Evolutionary conservation across 306 rosid species (phyloP).

Genomic region (Begonia fuchsioides): DNA sequence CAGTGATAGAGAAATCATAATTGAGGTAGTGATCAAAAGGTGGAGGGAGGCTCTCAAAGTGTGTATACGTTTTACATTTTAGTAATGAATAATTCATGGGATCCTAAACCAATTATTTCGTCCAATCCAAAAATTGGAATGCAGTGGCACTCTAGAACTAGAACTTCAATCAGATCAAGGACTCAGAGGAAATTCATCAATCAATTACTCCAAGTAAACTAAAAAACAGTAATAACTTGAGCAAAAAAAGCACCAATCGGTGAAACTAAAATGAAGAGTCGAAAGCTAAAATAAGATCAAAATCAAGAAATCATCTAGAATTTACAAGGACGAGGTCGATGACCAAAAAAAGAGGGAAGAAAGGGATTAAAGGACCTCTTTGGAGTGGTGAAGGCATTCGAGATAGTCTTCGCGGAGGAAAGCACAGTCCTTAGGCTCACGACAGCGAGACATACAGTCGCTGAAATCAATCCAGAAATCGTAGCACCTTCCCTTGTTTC

Average conservation of each 20-base stretch:
- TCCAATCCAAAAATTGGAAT: no score
- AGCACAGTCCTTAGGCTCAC: constrained; percentile 81
- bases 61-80: no score
- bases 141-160: no score
- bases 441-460: constrained; percentile 94
- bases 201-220: background rate
- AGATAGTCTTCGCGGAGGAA: constrained; percentile 96
- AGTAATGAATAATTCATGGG: no score
- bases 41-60: no score
- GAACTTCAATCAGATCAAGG: background rate
- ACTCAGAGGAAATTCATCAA: background rate
- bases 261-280: no score
- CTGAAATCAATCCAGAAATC: constrained; percentile 99
- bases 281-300: background rate
- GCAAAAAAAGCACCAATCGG: background rate
- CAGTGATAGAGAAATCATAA: no score
- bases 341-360: background rate
- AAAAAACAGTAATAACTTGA: background rate
- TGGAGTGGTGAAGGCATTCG: constrained; percentile 96
- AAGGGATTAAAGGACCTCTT: constrained; percentile 42
- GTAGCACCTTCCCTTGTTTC: constrained; percentile 96
- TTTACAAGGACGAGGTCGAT: background rate
- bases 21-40: no score
- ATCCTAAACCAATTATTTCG: no score
- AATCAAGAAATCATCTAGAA: background rate